A percentile compares a stretch with the other conserved stretches of the same genome.
Evolutionary conservation across 2,329 filamentous ascomycete genomes (phyloP).

Genomic region (Emericellopsis atlantica): DNA sequence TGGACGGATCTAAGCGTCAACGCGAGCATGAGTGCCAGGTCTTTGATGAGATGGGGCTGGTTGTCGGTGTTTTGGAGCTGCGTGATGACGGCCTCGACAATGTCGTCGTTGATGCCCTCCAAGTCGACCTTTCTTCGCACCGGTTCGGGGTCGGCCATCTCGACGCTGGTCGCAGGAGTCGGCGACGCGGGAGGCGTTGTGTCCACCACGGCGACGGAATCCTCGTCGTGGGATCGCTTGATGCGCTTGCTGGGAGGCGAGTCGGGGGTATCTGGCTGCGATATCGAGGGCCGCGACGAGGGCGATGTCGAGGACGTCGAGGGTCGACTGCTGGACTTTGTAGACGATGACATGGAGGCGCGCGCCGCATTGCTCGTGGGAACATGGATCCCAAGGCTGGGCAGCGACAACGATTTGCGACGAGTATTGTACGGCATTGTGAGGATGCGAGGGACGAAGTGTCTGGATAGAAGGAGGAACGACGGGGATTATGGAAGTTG

Average conservation of each 20-base stretch:
- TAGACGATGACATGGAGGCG: slow-evolving; percentile 35
- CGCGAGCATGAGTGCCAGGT: slow-evolving; percentile 71
- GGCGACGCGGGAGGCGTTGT: slow-evolving; percentile 52
- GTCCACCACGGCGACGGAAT: slow-evolving; percentile 61
- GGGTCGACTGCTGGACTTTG: slow-evolving; percentile 19
- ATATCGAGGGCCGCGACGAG: slow-evolving; percentile 17
- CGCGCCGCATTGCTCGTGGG: slow-evolving; percentile 53
- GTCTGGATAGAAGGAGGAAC: neutral
- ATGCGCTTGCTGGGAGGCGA: slow-evolving; percentile 48
- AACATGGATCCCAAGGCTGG: slow-evolving; percentile 84
- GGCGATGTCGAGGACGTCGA: slow-evolving; percentile 11
- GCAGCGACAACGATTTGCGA: slow-evolving; percentile 87
- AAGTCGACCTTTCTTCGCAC: slow-evolving; percentile 38
- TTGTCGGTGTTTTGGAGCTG: slow-evolving; percentile 86
- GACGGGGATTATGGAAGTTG: neutral
- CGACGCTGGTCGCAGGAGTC: slow-evolving; percentile 13
- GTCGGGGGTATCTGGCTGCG: slow-evolving; percentile 15
- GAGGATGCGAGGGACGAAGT: slow-evolving; percentile 3
- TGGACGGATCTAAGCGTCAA: slow-evolving; percentile 71
- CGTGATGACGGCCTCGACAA: slow-evolving; percentile 80
- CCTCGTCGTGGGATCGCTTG: slow-evolving; percentile 65
- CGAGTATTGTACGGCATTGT: slow-evolving; percentile 91
- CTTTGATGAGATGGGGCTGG: slow-evolving; percentile 86
- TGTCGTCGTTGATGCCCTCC: slow-evolving; percentile 83
- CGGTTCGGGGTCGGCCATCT: slow-evolving; percentile 11